Conservation (phyloP, 768 basidiomycete species). For the Pleurotus djamor region DNA sequence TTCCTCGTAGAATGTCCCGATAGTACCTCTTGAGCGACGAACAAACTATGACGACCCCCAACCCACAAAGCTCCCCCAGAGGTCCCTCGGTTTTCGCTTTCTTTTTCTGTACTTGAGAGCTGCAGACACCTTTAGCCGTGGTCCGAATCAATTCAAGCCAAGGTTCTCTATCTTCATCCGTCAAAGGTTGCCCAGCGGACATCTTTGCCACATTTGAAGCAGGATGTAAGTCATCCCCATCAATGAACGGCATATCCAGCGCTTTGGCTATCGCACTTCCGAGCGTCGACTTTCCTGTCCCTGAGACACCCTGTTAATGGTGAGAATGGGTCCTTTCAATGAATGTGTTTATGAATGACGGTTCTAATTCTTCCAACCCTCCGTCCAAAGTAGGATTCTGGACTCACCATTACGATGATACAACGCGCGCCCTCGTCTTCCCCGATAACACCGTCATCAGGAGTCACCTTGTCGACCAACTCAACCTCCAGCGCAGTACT, state of each 20-base stretch:
- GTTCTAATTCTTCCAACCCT: not conserved
- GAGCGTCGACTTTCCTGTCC: slow-evolving; percentile 73
- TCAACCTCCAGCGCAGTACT: not conserved
- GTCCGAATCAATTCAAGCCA: slow-evolving; percentile 78
- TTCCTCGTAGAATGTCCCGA: slow-evolving; percentile 78
- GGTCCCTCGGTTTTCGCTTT: slow-evolving; percentile 6
- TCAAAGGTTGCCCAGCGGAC: slow-evolving; percentile 71
- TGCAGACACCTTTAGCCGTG: slow-evolving; percentile 49
- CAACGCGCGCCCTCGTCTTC: not conserved
- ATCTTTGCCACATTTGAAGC: slow-evolving; percentile 84
- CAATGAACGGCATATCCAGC: slow-evolving; percentile 75
- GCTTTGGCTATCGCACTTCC: slow-evolving; percentile 58
- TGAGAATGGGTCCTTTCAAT: not conserved
- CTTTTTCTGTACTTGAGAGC: slow-evolving; percentile 14
- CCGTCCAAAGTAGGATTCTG: not conserved
- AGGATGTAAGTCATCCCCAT: slow-evolving; percentile 90
- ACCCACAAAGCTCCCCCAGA: not conserved
- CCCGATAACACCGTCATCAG: not conserved
- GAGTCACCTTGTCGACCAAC: not conserved
- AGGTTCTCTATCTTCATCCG: slow-evolving; percentile 79
- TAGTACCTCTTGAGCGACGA: slow-evolving; percentile 83
- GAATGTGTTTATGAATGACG: not conserved
- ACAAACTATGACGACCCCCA: slow-evolving; percentile 81
- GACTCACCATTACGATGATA: not conserved
- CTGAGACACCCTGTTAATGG: slow-evolving; percentile 60